These are phyloP conservation scores for Aspergillus brunneoviolaceus DNA, from an alignment of 2,329 filamentous ascomycete genomes.

Conservation along the genomic window DNA sequence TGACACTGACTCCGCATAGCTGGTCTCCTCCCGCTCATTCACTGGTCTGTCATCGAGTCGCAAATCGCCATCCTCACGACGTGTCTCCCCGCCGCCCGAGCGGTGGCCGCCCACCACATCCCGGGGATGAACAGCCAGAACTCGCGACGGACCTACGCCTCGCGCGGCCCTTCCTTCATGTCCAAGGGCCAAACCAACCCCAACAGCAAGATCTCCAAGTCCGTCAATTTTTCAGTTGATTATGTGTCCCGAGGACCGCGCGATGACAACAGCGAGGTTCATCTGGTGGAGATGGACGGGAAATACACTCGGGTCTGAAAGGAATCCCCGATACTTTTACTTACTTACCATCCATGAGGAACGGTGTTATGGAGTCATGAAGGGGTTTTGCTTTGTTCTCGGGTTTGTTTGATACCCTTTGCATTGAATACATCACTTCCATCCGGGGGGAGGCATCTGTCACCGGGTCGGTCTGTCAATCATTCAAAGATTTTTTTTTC, in stretches of 20 bases:
- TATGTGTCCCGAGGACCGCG: slow-evolving; percentile 16
- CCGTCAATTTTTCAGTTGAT: slow-evolving; percentile 25
- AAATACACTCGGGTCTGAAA: neutral
- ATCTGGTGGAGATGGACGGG: slow-evolving; percentile 14
- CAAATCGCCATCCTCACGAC: slow-evolving; percentile 29
- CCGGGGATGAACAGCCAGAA: slow-evolving; percentile 18
- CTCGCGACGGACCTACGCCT: slow-evolving; percentile 12
- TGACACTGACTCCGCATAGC: neutral
- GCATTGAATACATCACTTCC: too few species aligned
- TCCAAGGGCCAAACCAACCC: neutral
- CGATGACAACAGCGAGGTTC: slow-evolving; percentile 17
- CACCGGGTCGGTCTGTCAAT: too few species aligned
- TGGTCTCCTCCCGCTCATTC: slow-evolving; percentile 26
- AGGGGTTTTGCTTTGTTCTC: neutral
- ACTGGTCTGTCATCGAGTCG: slow-evolving; percentile 31
- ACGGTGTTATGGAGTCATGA: neutral
- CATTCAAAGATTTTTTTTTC: too few species aligned
- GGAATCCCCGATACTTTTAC: neutral
- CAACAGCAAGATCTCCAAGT: slow-evolving; percentile 25
- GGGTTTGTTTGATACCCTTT: neutral
- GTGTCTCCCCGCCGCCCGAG: slow-evolving; percentile 27
- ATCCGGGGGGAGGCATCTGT: too few species aligned
- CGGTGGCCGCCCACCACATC: slow-evolving; percentile 22
- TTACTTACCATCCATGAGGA: neutral
- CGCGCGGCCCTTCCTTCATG: slow-evolving; percentile 3